These are phyloP conservation scores for Metarhizium robertsii DNA, from an alignment of 2,329 filamentous ascomycete species.

Conservation along the genomic window DNA sequence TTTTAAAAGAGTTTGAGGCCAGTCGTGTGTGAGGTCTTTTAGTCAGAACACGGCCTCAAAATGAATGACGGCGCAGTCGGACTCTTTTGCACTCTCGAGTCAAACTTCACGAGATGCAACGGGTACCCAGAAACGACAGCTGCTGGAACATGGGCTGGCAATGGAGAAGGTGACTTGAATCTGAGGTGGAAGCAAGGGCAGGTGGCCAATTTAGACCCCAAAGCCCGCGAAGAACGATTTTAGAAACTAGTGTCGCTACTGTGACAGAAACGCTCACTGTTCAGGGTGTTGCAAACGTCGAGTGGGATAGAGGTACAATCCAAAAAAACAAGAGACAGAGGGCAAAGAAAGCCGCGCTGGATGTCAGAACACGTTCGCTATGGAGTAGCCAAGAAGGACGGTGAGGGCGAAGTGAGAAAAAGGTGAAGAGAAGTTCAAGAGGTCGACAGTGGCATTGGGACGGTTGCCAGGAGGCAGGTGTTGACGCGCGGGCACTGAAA, in stretches of 20 bases:
- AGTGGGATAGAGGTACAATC: conserved; percentile 1
- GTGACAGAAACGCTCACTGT: background rate
- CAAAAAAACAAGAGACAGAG: conserved; percentile 2
- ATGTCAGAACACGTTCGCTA: background rate
- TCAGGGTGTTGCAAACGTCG: background rate
- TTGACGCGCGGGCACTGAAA: background rate
- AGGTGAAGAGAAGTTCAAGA: background rate
- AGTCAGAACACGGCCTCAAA: background rate
- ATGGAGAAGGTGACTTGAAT: background rate
- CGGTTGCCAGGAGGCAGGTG: background rate
- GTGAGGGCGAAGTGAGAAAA: background rate
- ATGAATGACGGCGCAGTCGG: background rate
- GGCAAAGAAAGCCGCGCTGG: background rate
- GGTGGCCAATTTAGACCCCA: background rate
- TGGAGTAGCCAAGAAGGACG: background rate
- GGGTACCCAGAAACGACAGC: background rate
- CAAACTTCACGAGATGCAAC: background rate
- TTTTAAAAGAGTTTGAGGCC: background rate
- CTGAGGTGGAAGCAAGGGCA: conserved; percentile 1
- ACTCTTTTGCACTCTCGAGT: background rate
- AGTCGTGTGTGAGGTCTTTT: background rate
- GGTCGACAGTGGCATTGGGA: background rate
- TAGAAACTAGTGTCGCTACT: conserved; percentile 1
- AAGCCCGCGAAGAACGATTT: background rate
- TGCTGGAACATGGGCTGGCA: background rate